Conservation (phyloP, 129 eudicot genomes). For the Scalesia atractyloides region DNA sequence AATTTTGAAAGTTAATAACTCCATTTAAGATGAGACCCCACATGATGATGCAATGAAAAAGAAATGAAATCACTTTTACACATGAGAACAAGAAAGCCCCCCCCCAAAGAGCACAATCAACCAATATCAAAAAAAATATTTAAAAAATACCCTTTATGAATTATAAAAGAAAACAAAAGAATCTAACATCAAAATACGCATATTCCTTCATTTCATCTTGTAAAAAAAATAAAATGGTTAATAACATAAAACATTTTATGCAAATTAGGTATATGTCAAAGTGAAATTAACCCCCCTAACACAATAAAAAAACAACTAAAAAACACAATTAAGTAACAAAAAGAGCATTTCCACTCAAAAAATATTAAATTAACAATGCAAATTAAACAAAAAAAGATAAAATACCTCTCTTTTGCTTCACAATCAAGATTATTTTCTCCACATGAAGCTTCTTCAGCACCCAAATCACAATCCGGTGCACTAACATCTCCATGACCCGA, state of each 20-base stretch:
- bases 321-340: not conserved
- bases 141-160: slow-evolving; percentile 3
- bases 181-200: slow-evolving; percentile 2
- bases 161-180: slow-evolving; percentile 7
- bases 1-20: slow-evolving; percentile 22
- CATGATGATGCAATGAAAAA: slow-evolving; percentile 28
- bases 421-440: slow-evolving; percentile 77
- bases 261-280: not conserved
- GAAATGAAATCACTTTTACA: slow-evolving; percentile 26
- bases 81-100: slow-evolving; percentile 24
- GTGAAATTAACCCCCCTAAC: not conserved
- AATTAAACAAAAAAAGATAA: not conserved
- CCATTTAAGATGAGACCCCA: slow-evolving; percentile 31
- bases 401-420: slow-evolving; percentile 72
- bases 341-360: slow-evolving; percentile 22
- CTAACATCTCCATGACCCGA: slow-evolving; percentile 18
- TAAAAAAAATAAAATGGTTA: not conserved
- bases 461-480: slow-evolving; percentile 10
- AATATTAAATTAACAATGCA: not conserved
- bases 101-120: slow-evolving; percentile 25
- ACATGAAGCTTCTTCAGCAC: slow-evolving; percentile 43
- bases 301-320: not conserved
- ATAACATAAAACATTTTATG: not conserved
- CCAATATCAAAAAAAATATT: slow-evolving; percentile 15
- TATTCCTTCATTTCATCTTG: slow-evolving; percentile 8